Base-by-base conservation (phyloP, 2,329 filamentous ascomycete species). In the Leptographium procerum region DNA sequence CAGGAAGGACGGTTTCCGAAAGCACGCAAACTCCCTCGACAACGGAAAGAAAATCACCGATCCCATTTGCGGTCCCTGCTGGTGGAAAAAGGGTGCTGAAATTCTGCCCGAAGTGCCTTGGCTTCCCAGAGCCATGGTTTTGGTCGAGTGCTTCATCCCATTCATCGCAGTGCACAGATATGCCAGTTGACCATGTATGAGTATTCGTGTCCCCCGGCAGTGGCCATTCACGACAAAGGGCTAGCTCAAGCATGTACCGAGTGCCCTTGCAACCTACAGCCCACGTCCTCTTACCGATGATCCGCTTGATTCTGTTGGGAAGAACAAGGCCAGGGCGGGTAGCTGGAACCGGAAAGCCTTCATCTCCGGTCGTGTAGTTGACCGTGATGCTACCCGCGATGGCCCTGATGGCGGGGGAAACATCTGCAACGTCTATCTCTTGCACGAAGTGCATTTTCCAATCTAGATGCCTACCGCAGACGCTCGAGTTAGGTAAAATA, bases 371-470 rank as follows among this genome's bases (percentile, higher is more conserved):
- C 22, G 60, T 56, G 8, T 59, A 62, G 16, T 62, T 57, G 45
- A 72, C 65, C 0, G 43, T 60, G 14, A 71, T 63, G 13, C 59
- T 61, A 11, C 61, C 56, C 14, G 68, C 48, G 43, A 72, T 65
- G 2, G 63, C 45, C 10, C 63, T 56, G 11, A 70, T 52, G 7
- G 54, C 56, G 6, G 61, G 59, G 1, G 68, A 67, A 6, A 66
- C 47, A 1, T 60, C 59, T 1, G 43, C 34, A 1, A 52, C 13
- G 2, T 43, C 50, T 9, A 68, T 60, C 7, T 68, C 65, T 5
- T 67, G 64, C 14, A 67, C 56, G 0, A 69, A 67, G 29, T 67
- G 66, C 2, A 76, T 52, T 4, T 66, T 67, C 74, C 74, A 76
- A 60, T 75, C 73, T 10, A 71, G 61, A 4, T 58, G 58, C 47